phyloP scores from a whole-genome alignment of 805 yeast species.

The Candida coquimbonensis region DNA sequence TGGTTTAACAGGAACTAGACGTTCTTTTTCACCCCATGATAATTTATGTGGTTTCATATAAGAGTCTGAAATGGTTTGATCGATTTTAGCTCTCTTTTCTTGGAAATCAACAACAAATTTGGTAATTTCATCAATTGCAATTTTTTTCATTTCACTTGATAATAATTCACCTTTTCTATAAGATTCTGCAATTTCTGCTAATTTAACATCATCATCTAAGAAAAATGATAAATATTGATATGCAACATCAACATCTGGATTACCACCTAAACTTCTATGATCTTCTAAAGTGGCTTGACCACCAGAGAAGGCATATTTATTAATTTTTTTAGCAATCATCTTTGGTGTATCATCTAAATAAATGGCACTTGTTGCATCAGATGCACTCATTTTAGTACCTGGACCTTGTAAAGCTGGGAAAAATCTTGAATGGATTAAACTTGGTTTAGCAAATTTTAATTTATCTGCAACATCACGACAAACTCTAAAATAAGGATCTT shows the following conservation, averaged over 20 bases:
- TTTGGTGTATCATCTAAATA: slow-evolving; percentile 93
- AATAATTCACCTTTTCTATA: slow-evolving; percentile 78
- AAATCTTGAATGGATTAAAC: slow-evolving; percentile 87
- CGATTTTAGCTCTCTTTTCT: slow-evolving; percentile 60
- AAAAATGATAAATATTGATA: slow-evolving; percentile 89
- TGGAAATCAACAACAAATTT: slow-evolving; percentile 79
- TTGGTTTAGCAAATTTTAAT: slow-evolving; percentile 83
- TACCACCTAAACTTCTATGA: slow-evolving; percentile 85
- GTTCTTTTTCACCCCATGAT: slow-evolving; percentile 64
- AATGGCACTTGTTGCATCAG: slow-evolving; percentile 83
- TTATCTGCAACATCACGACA: slow-evolving; percentile 97
- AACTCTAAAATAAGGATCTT: slow-evolving; percentile 96
- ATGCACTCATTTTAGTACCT: slow-evolving; percentile 93
- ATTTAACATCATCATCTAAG: slow-evolving; percentile 77
- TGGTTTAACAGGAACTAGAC: slow-evolving; percentile 64
- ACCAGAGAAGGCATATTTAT: slow-evolving; percentile 94
- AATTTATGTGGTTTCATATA: slow-evolving; percentile 86
- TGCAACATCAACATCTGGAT: slow-evolving; percentile 93
- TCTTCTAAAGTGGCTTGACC: slow-evolving; percentile 85
- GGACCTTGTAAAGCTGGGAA: slow-evolving; percentile 99
- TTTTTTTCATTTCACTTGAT: slow-evolving; percentile 89
- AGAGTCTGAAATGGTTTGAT: slow-evolving; percentile 49
- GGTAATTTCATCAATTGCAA: slow-evolving; percentile 75
- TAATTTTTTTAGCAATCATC: slow-evolving; percentile 88
- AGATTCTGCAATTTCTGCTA: slow-evolving; percentile 50